These are phyloP conservation scores for Orbilia blumenaviensis DNA, from an alignment of 2,329 filamentous ascomycete species.

Conservation along the genomic window DNA sequence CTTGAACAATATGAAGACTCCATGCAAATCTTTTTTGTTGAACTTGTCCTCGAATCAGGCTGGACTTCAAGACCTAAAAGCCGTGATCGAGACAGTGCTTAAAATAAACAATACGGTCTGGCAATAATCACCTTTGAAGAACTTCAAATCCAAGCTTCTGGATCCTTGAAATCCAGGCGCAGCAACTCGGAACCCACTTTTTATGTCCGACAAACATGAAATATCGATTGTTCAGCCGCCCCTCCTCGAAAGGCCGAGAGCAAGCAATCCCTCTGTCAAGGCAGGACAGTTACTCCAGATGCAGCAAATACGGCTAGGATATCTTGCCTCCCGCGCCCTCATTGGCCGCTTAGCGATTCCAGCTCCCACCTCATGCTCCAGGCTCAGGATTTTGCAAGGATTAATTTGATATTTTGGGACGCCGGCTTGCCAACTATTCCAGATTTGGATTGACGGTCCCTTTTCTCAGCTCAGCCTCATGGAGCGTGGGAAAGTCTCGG, in stretches of 20 bases:
- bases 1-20: neutral
- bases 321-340: neutral
- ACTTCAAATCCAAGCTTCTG: constrained; percentile 21
- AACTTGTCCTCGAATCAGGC: neutral
- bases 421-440: constrained; percentile 35
- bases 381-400: constrained; percentile 32
- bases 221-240: constrained; percentile 35
- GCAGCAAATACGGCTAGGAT: constrained; percentile 33
- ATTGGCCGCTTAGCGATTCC: constrained; percentile 36
- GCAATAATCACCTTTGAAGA: constrained; percentile 32
- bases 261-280: neutral
- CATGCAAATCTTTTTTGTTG: neutral
- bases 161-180: constrained; percentile 38
- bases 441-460: constrained; percentile 39
- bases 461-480: constrained; percentile 43
- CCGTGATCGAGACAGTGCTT: neutral
- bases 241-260: neutral
- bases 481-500: constrained; percentile 1
- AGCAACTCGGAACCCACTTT: constrained; percentile 13
- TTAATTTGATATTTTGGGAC: constrained; percentile 47
- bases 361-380: constrained; percentile 24
- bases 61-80: neutral
- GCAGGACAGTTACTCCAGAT: constrained; percentile 26
- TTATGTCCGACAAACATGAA: constrained; percentile 5
- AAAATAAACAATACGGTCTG: constrained; percentile 36